Evolutionary conservation across 2,329 filamentous ascomycete genomes (phyloP).

Genomic region (Blastomyces emzantsi): DNA sequence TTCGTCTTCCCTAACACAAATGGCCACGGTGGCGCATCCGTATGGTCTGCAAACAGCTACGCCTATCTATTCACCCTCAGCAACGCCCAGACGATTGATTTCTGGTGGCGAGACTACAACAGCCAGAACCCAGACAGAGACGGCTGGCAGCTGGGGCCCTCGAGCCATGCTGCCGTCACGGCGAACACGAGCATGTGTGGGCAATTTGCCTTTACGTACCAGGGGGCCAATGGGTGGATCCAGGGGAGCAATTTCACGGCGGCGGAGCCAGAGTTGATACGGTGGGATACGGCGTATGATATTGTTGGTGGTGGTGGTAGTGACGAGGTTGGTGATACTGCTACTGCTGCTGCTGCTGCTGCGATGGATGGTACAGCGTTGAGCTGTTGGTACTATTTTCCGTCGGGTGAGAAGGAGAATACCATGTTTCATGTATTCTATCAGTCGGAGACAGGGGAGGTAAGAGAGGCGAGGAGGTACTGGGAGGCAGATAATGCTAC

Average conservation of each 20-base stretch:
- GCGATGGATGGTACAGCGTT: too few relatives aligned
- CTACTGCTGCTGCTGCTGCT: too few relatives aligned
- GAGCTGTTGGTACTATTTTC: too few relatives aligned
- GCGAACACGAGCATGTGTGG: constrained; percentile 4
- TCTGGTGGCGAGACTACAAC: background rate
- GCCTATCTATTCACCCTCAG: background rate
- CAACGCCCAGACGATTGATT: background rate
- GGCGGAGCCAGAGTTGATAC: too few relatives aligned
- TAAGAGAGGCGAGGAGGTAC: background rate
- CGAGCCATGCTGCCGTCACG: background rate
- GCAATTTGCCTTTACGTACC: background rate
- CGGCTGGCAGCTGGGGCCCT: background rate
- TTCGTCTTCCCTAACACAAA: background rate
- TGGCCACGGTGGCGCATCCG: background rate
- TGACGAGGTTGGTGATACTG: too few relatives aligned
- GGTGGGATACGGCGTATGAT: too few relatives aligned
- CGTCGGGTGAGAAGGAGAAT: too few relatives aligned
- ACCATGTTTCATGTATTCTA: too few relatives aligned
- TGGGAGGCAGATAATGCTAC: background rate
- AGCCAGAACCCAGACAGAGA: background rate
- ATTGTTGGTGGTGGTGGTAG: too few relatives aligned
- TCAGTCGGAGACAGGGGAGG: background rate
- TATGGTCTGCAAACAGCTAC: background rate
- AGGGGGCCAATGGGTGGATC: background rate
- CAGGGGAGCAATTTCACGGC: background rate